Evolutionary conservation across 2,329 filamentous ascomycete genomes (phyloP), one percentile per base, ranked within the genome.

Genomic region (Verticillium klebahnii): DNA sequence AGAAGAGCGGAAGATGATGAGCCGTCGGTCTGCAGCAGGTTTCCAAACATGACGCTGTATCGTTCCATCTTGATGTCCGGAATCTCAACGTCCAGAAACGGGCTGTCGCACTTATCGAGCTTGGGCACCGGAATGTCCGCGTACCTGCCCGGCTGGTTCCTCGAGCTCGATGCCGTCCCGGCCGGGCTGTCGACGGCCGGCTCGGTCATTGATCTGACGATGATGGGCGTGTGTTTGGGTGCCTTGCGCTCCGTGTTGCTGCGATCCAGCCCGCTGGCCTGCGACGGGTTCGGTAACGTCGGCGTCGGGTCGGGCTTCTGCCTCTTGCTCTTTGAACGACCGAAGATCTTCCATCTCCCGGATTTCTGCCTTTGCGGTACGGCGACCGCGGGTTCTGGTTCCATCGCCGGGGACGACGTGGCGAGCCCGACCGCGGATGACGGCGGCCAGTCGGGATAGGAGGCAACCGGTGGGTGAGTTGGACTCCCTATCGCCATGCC

Each of bases 21-120:
- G 36, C 59, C 45, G 66, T 74, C 73, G 8, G 74, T 73, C 64
- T 85, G 83, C 31, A 97, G 78, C 7, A 97, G 80, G 40, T 85
- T 85, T 61, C 89, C 87, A 71, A 98, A 97, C 93, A 97, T 97
- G 66, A 97, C 85, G 68, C 93, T 97, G 68, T 97, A 98, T 57
- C 94, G 82, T 72, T 97, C 94, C 82, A 98, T 82, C 65, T 89
- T 86, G 61, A 91, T 83, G 58, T 85, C 84, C 1, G 94, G 93
- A 62, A 97, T 95, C 59, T 93, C 86, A 17, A 97, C 83, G 68
- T 93, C 82, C 23, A 97, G 78, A 7, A 89, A 73, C 2, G 77
- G 74, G 11, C 71, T 70, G 19, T 61, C 59, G 8, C 67, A 65
- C 12, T 65, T 67, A n/a, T 40, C 57, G 9, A 32, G 14, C 50